Conservation (phyloP, 2,329 filamentous ascomycete genomes). For the Colletotrichum siamense region DNA sequence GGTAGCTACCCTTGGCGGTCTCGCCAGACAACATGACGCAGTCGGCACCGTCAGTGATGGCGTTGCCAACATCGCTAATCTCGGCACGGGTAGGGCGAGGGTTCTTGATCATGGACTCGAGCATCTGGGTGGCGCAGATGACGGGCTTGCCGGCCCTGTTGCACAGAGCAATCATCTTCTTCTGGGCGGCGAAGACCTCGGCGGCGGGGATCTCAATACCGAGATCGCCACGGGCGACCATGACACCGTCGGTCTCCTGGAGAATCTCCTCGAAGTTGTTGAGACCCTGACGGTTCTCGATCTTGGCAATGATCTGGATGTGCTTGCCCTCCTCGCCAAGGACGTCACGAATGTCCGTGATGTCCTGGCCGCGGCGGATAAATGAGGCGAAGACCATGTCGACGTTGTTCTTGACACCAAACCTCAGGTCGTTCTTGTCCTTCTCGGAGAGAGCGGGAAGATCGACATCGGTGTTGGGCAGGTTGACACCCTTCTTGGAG, state of each 20-base stretch:
- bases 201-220: conserved; percentile 99
- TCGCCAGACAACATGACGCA: conserved; percentile 99
- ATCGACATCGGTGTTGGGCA: conserved; percentile 98
- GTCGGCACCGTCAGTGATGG: conserved; percentile 95
- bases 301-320: conserved; percentile 99
- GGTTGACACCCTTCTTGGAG: conserved; percentile 98
- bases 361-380: conserved; percentile 93
- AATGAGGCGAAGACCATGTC: conserved; percentile 99
- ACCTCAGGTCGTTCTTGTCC: conserved; percentile 91
- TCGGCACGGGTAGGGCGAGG: conserved; percentile 96
- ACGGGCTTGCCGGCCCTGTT: conserved; percentile 98
- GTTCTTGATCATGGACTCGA: conserved; percentile 99
- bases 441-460: conserved; percentile 97
- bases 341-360: conserved; percentile 88
- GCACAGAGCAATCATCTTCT: conserved; percentile 99
- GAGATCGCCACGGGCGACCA: conserved; percentile 98
- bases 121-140: conserved; percentile 99
- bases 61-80: conserved; percentile 98
- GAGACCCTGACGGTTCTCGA: conserved; percentile 99
- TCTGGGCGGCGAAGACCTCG: conserved; percentile 98
- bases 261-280: conserved; percentile 99
- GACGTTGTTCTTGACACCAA: conserved; percentile 97
- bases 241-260: conserved; percentile 95
- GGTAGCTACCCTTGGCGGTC: conserved; percentile 98
- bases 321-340: conserved; percentile 91